Evolutionary conservation across 768 basidiomycete genomes (phyloP), one percentile per base, ranked within the genome.

Genomic region (Mycena vulgaris): DNA sequence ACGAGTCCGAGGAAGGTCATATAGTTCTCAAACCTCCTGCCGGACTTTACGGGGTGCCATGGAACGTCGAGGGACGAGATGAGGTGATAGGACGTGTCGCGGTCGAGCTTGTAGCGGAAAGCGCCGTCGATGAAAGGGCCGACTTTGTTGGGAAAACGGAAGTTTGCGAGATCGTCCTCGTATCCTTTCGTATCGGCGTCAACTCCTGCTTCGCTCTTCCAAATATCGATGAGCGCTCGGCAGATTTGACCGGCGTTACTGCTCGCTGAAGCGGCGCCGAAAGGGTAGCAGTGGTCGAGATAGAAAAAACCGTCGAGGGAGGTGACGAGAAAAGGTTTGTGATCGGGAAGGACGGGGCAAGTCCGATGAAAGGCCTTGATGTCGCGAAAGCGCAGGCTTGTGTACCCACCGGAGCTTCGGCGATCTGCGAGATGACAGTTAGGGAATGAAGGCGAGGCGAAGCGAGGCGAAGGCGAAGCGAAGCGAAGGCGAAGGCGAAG

Each of bases 381-480:
- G 58, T 83, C 81, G 35, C n/a, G n/a, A 80, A 75, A 0, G 77
- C 72, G 10, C 78, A 73, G 0, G 77, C 82, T 48, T 80, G 74
- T 0, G 80, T 69, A 1, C 82, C 81, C 0, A 62, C 59, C 5
- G 83, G 83, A 0, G 79, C 77, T 0, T 13, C 16, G 14, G 75
- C 64, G 60, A 78, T 67, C 77, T 79, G 31, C 16, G 49, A 17
- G 27, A 30, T n/a, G n/a, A n/a, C n/a, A 45, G 13, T 21, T 45
- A 45, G 35, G 14, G 35, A 14, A 37, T 37, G 35, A 7, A 37
- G 6, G 35, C 35, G 35, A 14, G 6, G 35, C 35, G 35, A 7
- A 7, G 14, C 14, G 35, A 7, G 14, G 35, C 35, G 35, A 6
- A 37, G 6, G 35, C 35, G n/a, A 14, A 19, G 9, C 21, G 5